phyloP scores from a whole-genome alignment of 495 filamentous ascomycete genomes.

The Aspergillus leporis region DNA sequence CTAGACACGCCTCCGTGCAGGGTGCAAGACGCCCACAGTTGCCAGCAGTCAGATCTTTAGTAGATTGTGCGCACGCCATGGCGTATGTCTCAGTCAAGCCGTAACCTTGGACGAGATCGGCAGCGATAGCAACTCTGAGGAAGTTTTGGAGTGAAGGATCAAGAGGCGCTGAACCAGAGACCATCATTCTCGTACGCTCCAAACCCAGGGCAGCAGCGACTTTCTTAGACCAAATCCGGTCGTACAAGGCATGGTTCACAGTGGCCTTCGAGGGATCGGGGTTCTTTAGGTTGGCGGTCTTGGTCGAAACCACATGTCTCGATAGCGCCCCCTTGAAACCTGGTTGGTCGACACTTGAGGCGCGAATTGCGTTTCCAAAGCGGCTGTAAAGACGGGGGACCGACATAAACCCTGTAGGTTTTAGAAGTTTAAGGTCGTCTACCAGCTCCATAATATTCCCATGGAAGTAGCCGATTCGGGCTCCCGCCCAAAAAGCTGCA shows the following conservation, averaged over 20 bases:
- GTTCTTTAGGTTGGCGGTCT: conserved; percentile 75
- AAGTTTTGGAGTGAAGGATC: conserved; percentile 87
- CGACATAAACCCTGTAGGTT: conserved; percentile 80
- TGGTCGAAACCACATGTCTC: conserved; percentile 73
- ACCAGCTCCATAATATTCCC: conserved; percentile 85
- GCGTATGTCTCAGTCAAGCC: conserved; percentile 97
- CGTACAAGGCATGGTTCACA: conserved; percentile 83
- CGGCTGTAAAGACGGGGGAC: conserved; percentile 92
- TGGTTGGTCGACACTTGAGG: conserved; percentile 71
- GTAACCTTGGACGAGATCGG: conserved; percentile 85
- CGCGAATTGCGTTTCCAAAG: conserved; percentile 79
- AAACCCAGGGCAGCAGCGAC: conserved; percentile 79
- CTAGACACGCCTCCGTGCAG: conserved; percentile 73
- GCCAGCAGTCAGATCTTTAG: conserved; percentile 69
- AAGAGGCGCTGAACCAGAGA: conserved; percentile 87
- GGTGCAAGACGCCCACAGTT: conserved; percentile 77
- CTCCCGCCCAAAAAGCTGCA: conserved; percentile 67
- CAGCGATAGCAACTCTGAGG: conserved; percentile 78
- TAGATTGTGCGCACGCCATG: conserved; percentile 64
- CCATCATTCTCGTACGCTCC: conserved; percentile 69
- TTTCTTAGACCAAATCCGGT: conserved; percentile 91
- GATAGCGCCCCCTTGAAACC: conserved; percentile 84
- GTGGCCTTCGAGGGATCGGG: conserved; percentile 66
- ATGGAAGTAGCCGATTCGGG: conserved; percentile 89
- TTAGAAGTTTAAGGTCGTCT: conserved; percentile 87